phyloP scores from a whole-genome alignment of 1,139 yeast species.

The Taphrina populina region DNA sequence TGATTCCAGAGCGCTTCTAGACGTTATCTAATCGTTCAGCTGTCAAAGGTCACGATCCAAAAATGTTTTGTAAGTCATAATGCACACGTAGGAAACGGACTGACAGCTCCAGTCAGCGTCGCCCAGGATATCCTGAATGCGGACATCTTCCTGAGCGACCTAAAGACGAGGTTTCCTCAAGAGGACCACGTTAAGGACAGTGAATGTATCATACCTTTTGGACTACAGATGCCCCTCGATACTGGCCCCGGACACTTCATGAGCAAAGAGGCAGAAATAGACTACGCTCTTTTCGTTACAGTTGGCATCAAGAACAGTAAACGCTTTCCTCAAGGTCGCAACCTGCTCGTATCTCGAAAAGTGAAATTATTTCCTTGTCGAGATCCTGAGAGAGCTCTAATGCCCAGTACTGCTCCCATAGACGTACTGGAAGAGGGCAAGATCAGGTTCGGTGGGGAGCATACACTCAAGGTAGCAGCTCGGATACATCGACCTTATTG shows the following conservation, averaged over 20 bases:
- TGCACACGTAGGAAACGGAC: not conserved
- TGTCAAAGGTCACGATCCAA: constrained; percentile 15
- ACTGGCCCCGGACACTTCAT: constrained; percentile 34
- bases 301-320: constrained; percentile 26
- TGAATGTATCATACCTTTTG: constrained; percentile 28
- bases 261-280: constrained; percentile 31
- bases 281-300: constrained; percentile 25
- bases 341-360: constrained; percentile 12
- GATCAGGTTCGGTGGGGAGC: constrained; percentile 33
- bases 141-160: constrained; percentile 16
- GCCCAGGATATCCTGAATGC: constrained; percentile 20
- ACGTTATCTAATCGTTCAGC: not conserved
- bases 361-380: constrained; percentile 30
- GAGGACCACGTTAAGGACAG: constrained; percentile 5
- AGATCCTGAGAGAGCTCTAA: constrained; percentile 31
- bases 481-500: constrained; percentile 33
- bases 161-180: constrained; percentile 15
- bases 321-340: constrained; percentile 30
- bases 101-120: not conserved
- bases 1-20: not conserved
- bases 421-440: constrained; percentile 30
- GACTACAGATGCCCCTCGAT: constrained; percentile 34
- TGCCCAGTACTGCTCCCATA: constrained; percentile 33
- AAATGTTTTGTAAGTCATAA: constrained; percentile 4
- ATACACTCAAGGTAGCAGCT: constrained; percentile 33